Conservation (phyloP, 2,329 filamentous ascomycete species). For the Cladophialophora carrionii region DNA sequence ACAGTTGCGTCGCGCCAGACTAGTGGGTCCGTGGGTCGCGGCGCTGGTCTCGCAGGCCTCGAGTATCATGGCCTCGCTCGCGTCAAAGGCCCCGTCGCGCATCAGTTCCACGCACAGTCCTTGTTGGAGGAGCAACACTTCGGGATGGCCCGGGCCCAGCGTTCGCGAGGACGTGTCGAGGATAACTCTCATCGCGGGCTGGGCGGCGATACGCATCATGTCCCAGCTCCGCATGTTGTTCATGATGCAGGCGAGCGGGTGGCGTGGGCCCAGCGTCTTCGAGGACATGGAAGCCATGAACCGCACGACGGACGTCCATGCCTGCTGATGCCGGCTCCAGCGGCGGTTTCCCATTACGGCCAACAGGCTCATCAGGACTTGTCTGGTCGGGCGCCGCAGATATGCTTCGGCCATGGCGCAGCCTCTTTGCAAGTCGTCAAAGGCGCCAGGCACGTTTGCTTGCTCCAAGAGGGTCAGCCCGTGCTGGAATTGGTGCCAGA, state of each 20-base stretch:
- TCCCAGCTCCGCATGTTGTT: slow-evolving; percentile 1
- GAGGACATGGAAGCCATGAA: slow-evolving; percentile 14
- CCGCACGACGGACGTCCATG: slow-evolving; percentile 7
- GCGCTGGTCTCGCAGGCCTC: not conserved
- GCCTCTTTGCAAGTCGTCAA: slow-evolving; percentile 11
- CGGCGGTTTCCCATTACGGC: slow-evolving; percentile 14
- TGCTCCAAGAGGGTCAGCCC: slow-evolving; percentile 14
- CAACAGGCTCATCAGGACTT: slow-evolving; percentile 3
- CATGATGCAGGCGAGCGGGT: slow-evolving; percentile 8
- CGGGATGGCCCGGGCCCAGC: not conserved
- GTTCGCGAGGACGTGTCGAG: not conserved
- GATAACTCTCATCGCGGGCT: not conserved
- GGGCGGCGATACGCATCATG: slow-evolving; percentile 1
- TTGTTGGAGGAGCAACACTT: slow-evolving; percentile 8
- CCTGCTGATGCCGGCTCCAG: slow-evolving; percentile 9
- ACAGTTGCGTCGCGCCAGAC: slow-evolving; percentile 9
- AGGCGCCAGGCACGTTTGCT: not conserved
- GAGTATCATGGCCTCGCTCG: not conserved
- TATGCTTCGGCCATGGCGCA: slow-evolving; percentile 13
- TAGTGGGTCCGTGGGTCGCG: not conserved
- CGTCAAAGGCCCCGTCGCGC: slow-evolving; percentile 7
- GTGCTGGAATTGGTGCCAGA: slow-evolving; percentile 14
- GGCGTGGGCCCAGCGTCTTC: slow-evolving; percentile 2
- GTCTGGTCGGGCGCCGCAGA: not conserved
- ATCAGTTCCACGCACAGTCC: slow-evolving; percentile 8